Evolutionary conservation across 2,329 filamentous ascomycete species (phyloP).

Genomic region (Nigrospora sphaerica): DNA sequence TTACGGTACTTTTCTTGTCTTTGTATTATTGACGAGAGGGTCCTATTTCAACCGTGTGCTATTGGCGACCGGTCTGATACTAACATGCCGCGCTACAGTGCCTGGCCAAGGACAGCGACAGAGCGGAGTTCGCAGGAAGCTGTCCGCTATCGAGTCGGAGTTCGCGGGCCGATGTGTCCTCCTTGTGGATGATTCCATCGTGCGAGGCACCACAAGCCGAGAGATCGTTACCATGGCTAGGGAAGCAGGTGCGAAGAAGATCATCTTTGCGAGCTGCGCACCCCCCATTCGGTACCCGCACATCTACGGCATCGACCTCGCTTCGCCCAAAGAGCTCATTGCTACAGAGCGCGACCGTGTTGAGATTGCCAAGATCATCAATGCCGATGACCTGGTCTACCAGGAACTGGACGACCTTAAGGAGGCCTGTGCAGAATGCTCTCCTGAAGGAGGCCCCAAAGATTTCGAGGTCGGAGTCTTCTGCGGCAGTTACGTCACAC

Average conservation of each 20-base stretch:
- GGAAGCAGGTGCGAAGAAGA: conserved; percentile 74
- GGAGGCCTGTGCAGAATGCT: conserved; percentile 67
- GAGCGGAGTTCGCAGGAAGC: conserved; percentile 82
- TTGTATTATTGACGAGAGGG: too few species aligned
- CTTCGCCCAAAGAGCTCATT: conserved; percentile 55
- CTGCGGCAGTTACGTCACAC: conserved; percentile 78
- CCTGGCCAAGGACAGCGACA: conserved; percentile 72
- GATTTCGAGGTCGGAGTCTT: conserved; percentile 91
- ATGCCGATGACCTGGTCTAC: conserved; percentile 70
- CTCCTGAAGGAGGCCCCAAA: conserved; percentile 46
- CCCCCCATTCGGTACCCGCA: conserved; percentile 81
- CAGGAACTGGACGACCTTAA: conserved; percentile 75
- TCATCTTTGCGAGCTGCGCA: conserved; percentile 76
- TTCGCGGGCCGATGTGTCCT: conserved; percentile 76
- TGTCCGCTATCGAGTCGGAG: conserved; percentile 79
- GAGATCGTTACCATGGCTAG: conserved; percentile 80
- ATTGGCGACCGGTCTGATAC: too few species aligned
- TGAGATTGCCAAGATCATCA: conserved; percentile 43
- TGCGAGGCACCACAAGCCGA: conserved; percentile 74
- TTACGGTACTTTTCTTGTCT: too few species aligned
- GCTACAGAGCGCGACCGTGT: conserved; percentile 12
- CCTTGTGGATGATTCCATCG: conserved; percentile 84
- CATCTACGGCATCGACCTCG: conserved; percentile 69
- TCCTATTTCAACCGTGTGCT: too few species aligned
- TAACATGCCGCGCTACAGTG: conserved; percentile 20